Conservation (phyloP, 1,139 yeast genomes). For the Yueomyces sp. region DNA sequence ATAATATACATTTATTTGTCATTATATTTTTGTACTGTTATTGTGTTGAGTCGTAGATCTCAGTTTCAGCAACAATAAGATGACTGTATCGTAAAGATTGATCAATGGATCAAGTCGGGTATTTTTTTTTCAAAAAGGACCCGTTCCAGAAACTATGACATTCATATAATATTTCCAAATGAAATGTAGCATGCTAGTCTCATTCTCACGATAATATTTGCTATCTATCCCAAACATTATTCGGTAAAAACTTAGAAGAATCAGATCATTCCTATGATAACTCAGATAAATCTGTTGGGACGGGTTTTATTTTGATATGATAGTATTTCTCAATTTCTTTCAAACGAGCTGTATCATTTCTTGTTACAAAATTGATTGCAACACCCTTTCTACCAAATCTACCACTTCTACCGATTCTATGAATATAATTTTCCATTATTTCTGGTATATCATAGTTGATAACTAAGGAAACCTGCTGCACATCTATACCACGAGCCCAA, state of each 20-base stretch:
- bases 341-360: constrained; percentile 47
- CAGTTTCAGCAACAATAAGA: too few relatives aligned
- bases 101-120: too few relatives aligned
- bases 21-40: too few relatives aligned
- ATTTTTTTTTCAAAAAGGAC: too few relatives aligned
- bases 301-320: constrained; percentile 64
- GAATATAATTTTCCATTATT: constrained; percentile 81
- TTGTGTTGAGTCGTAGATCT: too few relatives aligned
- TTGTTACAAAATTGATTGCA: constrained; percentile 78
- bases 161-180: too few relatives aligned
- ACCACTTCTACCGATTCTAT: constrained; percentile 90
- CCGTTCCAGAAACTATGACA: too few relatives aligned
- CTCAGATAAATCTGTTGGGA: constrained; percentile 68
- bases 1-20: too few relatives aligned
- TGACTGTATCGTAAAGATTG: too few relatives aligned
- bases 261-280: constrained; percentile 6
- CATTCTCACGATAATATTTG: too few relatives aligned
- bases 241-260: neutral
- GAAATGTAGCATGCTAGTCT: too few relatives aligned
- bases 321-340: constrained; percentile 68
- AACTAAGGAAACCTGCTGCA: constrained; percentile 91
- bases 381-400: constrained; percentile 94
- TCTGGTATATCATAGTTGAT: constrained; percentile 83
- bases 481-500: constrained; percentile 97
- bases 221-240: too few relatives aligned